Evolutionary conservation across 2,329 filamentous ascomycete genomes (phyloP), one percentile per base, ranked within the genome.

Genomic region (Talaromyces rugulosus): DNA sequence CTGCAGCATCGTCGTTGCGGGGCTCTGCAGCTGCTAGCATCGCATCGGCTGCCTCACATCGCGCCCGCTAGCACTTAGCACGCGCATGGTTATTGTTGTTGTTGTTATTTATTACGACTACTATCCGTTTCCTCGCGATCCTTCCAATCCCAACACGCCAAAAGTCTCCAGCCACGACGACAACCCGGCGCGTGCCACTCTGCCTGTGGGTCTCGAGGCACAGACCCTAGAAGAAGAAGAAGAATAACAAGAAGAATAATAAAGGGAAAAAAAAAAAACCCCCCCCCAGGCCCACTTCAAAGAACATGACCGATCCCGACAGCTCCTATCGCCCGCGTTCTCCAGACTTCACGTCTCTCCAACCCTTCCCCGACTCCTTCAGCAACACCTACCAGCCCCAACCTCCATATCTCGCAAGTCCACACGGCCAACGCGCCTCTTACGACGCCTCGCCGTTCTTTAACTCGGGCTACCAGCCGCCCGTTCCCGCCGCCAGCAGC

Each of bases 261-360:
- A 56, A 23, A 60, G 3, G 50, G 18, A 55, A 34, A 12, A 9
- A 56, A 31, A 14, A 30, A 44, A 5, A 61, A 47, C n/a, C n/a
- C n/a, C n/a, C n/a, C n/a, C n/a, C n/a, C 27, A 40, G 33, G 53
- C 12, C 36, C 56, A 27, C 55, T 28, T 27, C 18, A 34, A 51
- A 59, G 56, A 72, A 71, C 67, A 78, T 78, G 76, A 78, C 75
- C 71, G 77, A 78, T 66, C 74, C 74, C 68, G 74, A 78, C 66
- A 77, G 74, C 60, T 73, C 74, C 33, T 81, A 81, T 71, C 75
- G 78, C 68, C 79, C 79, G 64, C 75, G 74, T 70, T 81, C 79
- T 52, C 80, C 80, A 68, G 79, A 82, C 67, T 77, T 85, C 67
- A 82, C 83, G 64, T 78, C 76, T 70, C 78, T 81, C 70, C 70